Percentiles rank a stretch among this genome's conserved stretches.
phyloP scores from a whole-genome alignment of 106 monocot genomes.

The Acorus gramineus region DNA sequence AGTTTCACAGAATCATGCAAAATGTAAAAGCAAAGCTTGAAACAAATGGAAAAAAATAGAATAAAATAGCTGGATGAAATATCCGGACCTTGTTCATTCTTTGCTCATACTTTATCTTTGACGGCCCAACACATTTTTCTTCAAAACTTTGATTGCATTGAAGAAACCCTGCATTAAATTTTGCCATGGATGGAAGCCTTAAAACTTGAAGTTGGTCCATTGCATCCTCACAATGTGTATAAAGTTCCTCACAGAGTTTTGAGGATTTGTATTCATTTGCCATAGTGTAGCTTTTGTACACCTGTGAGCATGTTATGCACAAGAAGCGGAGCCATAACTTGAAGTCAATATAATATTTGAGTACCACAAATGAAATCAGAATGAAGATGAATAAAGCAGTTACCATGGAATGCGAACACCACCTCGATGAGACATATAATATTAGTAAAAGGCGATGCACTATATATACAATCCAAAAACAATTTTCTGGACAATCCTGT shows the following conservation, averaged over 20 bases:
- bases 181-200: constrained; percentile 97
- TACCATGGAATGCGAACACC: too few species aligned
- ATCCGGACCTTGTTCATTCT: constrained; percentile 69
- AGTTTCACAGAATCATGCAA: not conserved
- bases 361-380: too few species aligned
- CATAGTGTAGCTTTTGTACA: constrained; percentile 44
- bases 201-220: constrained; percentile 93
- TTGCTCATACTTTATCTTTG: constrained; percentile 57
- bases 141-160: constrained; percentile 83
- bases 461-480: too few species aligned
- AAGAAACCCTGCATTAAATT: constrained; percentile 90
- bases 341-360: not conserved
- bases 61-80: not conserved
- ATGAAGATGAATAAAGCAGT: too few species aligned
- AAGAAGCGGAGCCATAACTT: not conserved
- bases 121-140: constrained; percentile 75
- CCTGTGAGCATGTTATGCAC: constrained; percentile 23
- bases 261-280: constrained; percentile 93
- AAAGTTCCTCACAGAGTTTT: constrained; percentile 76
- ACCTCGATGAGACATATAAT: too few species aligned
- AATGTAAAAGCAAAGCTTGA: not conserved
- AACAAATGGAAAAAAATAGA: not conserved
- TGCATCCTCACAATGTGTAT: constrained; percentile 78
- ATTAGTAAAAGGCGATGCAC: too few species aligned
- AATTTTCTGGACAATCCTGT: too few species aligned